Evolutionary conservation across 768 basidiomycete species (phyloP).

Genomic region (Leccinum incarnatum): DNA sequence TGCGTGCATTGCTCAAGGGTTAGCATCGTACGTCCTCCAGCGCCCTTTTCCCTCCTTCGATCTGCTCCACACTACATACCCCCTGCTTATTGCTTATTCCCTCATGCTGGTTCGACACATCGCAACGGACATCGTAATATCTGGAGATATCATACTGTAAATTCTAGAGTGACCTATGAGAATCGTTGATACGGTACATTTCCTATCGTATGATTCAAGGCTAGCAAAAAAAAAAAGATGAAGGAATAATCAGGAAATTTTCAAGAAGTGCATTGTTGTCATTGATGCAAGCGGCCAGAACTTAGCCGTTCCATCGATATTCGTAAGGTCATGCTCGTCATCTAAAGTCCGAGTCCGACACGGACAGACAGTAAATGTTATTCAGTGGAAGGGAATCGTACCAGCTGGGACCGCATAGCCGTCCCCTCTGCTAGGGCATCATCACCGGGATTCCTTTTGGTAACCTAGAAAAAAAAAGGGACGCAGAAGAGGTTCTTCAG

Average conservation of each 20-base stretch:
- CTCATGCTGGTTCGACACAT: conserved; percentile 5
- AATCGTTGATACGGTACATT: not conserved
- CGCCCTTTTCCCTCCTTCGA: conserved; percentile 6
- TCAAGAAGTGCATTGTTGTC: not conserved
- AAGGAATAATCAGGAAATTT: not conserved
- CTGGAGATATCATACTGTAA: conserved; percentile 11
- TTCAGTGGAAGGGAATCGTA: conserved; percentile 37
- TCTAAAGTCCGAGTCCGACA: conserved; percentile 1
- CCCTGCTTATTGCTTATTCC: conserved; percentile 22
- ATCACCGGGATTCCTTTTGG: not conserved
- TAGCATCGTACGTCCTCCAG: not conserved
- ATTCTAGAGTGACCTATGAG: conserved; percentile 9
- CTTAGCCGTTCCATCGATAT: not conserved
- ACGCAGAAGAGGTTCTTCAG: conserved; percentile 16
- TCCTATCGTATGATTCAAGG: not conserved
- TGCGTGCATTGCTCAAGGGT: no score
- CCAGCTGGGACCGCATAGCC: conserved; percentile 16
- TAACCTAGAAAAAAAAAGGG: conserved; percentile 14
- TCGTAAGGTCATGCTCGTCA: not conserved
- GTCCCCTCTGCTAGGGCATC: not conserved
- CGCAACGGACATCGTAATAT: conserved; percentile 14
- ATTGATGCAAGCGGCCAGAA: not conserved
- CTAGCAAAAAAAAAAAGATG: not conserved
- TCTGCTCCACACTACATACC: conserved; percentile 19
- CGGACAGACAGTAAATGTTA: conserved; percentile 28